Percentiles rank a stretch among this genome's conserved stretches.
These are phyloP conservation scores for Solidago caesia DNA, from an alignment of 129 eudicot genomes.

Conservation along the genomic window DNA sequence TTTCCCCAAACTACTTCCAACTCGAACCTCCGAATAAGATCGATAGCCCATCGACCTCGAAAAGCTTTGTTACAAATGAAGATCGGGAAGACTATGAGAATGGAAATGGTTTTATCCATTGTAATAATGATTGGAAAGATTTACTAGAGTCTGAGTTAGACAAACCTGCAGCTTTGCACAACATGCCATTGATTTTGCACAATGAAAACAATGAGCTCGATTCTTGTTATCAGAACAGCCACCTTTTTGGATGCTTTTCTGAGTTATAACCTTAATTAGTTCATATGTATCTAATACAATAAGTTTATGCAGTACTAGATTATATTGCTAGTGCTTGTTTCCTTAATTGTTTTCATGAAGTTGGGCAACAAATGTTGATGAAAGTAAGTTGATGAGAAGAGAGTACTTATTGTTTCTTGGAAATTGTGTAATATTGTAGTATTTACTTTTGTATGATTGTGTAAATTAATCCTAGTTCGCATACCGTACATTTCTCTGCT, in stretches of 20 bases:
- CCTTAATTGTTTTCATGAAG: slow-evolving; percentile 2
- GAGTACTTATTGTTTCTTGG: too few species aligned
- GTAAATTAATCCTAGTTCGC: too few species aligned
- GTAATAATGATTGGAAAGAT: slow-evolving; percentile 42
- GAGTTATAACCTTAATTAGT: slow-evolving; percentile 38
- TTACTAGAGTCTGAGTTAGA: slow-evolving; percentile 31
- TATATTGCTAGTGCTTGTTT: slow-evolving; percentile 1
- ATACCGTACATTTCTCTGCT: too few species aligned
- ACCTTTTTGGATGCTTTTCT: slow-evolving; percentile 57
- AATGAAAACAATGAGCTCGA: slow-evolving; percentile 37
- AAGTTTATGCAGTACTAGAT: slow-evolving; percentile 16
- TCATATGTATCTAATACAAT: slow-evolving; percentile 22
- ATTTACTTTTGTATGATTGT: too few species aligned
- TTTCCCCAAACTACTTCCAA: slow-evolving; percentile 16
- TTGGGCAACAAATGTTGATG: slow-evolving; percentile 18
- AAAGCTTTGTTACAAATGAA: slow-evolving; percentile 44
- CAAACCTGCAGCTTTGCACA: slow-evolving; percentile 29
- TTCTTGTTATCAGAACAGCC: slow-evolving; percentile 40
- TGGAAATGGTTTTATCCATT: slow-evolving; percentile 14
- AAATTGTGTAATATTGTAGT: too few species aligned
- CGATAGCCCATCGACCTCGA: slow-evolving; percentile 56
- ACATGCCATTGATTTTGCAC: slow-evolving; percentile 31
- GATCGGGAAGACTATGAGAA: slow-evolving; percentile 36
- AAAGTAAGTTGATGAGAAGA: not conserved
- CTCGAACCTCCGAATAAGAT: slow-evolving; percentile 45